A percentile compares a stretch with the other conserved stretches of the same genome.
Evolutionary conservation across 176 grass and related monocot species (phyloP).

Genomic region (Eragrostis curvula): DNA sequence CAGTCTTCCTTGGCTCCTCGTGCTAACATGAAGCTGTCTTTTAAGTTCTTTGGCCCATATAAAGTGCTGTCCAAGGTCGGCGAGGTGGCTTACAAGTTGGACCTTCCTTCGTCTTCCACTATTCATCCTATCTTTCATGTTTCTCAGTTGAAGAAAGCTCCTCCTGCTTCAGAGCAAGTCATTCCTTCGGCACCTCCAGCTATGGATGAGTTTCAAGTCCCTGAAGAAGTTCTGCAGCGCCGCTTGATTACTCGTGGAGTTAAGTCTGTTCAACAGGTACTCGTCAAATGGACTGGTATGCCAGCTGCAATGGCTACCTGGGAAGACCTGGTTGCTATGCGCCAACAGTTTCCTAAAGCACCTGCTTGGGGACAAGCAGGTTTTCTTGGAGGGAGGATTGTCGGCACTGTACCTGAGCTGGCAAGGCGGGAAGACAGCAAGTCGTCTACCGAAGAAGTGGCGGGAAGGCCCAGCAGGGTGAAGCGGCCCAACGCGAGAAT

Average conservation of each 20-base stretch:
- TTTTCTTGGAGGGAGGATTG: neutral
- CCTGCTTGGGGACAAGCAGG: neutral
- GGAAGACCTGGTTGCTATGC: no score
- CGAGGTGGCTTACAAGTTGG: neutral
- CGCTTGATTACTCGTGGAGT: no score
- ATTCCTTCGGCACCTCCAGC: no score
- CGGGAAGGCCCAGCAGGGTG: no score
- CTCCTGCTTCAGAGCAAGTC: no score
- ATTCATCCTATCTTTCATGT: neutral
- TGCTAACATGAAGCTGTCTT: neutral
- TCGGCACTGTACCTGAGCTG: no score
- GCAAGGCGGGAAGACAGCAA: no score
- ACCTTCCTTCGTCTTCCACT: fast-evolving
- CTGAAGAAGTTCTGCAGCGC: fast-evolving
- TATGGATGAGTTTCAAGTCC: neutral
- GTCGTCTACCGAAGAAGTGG: no score
- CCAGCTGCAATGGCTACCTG: neutral
- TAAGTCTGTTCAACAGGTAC: fast-evolving
- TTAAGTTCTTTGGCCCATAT: neutral
- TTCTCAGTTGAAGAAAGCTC: neutral
- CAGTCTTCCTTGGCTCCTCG: neutral
- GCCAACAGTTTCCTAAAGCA: no score
- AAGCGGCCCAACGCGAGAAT: no score
- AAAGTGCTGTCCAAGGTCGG: fast-evolving
- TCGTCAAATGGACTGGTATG: neutral